Percentiles rank a stretch among this genome's conserved stretches.
phyloP scores from a whole-genome alignment of 1,284 basidiomycete species.

The Anthracocystis panici-leucophaei region DNA sequence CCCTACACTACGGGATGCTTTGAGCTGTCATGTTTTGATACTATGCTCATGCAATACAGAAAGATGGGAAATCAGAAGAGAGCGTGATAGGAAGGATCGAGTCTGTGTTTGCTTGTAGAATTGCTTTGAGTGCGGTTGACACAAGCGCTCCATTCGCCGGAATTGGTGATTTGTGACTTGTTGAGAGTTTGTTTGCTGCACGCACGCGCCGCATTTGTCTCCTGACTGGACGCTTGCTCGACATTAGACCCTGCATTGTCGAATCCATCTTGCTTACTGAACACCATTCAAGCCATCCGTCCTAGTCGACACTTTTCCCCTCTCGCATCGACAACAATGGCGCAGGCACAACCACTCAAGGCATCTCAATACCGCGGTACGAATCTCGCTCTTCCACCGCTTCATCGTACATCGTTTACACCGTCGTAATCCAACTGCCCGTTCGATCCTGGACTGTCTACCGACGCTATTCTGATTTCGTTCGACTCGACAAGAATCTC shows the following conservation, averaged over 20 bases:
- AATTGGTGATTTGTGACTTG: constrained; percentile 1
- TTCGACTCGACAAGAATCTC: constrained; percentile 84
- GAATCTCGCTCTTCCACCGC: constrained; percentile 63
- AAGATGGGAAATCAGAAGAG: not conserved
- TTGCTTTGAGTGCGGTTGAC: not conserved
- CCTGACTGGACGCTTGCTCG: not conserved
- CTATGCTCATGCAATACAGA: constrained; percentile 19
- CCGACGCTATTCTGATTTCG: constrained; percentile 93
- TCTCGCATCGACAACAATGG: constrained; percentile 15
- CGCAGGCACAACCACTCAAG: constrained; percentile 63
- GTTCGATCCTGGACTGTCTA: constrained; percentile 92
- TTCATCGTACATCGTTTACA: constrained; percentile 80
- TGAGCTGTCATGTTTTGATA: not conserved
- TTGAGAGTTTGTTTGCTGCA: not conserved
- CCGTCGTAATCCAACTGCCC: constrained; percentile 77
- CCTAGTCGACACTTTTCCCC: not conserved
- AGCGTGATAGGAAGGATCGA: not conserved
- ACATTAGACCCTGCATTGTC: not conserved
- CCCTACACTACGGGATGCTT: not conserved
- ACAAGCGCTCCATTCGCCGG: constrained; percentile 3
- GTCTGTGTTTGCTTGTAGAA: not conserved
- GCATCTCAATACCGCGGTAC: constrained; percentile 64
- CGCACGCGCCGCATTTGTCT: constrained; percentile 7
- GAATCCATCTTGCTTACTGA: not conserved
- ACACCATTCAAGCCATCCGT: not conserved